Base-by-base conservation (phyloP, 2,329 filamentous ascomycete species). In the Emericellopsis atlantica region DNA sequence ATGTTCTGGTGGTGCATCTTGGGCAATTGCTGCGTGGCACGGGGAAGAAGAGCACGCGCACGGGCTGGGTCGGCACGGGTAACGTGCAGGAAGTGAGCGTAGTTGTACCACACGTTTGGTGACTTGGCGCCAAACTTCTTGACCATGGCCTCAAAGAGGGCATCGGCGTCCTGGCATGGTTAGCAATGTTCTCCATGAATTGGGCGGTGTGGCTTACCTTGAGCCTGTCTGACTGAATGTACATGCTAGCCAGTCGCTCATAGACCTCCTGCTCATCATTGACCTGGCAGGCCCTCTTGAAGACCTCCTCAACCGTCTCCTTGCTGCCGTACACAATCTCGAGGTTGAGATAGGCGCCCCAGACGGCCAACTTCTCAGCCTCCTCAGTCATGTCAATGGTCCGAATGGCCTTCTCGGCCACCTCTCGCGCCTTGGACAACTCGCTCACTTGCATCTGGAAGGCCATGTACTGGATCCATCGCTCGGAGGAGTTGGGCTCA, bases 401-500 rank as follows among this genome's bases (percentile, higher is more conserved):
- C 55, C 82, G 81, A 47, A 96, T 75, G 15, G 92, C 92, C 45
- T 92, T 83, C 62, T 95, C 84, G 2, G 87, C 89, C 44, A 95
- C 82, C 48, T 90, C 84, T 38, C 90, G 79, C 11, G 92, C 89
- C 61, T 88, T 92, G 45, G 81, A 78, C 16, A 93, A 71, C 62
- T 98, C 92, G 55, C 86, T 86, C 40, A 94, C 76, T 56, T 94
- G 83, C 60, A 95, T 81, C 62, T 96, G 87, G 73, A 94, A 94
- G n/a, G 89, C 88, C 87, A 98, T 96, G 65, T 98, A 98, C 49
- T 86, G 77, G 41, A 95, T 85, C 92, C 92, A 98, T 23, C 96
- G 74, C 46, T 82, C 71, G 1, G 90, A 93, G n/a, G 85, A 90
- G 63, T 96, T 88, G 3, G 92, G 88, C 57, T 94, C 84, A 42